Base-by-base conservation (phyloP, 768 basidiomycete genomes). In the Tubosaeta sp. region DNA sequence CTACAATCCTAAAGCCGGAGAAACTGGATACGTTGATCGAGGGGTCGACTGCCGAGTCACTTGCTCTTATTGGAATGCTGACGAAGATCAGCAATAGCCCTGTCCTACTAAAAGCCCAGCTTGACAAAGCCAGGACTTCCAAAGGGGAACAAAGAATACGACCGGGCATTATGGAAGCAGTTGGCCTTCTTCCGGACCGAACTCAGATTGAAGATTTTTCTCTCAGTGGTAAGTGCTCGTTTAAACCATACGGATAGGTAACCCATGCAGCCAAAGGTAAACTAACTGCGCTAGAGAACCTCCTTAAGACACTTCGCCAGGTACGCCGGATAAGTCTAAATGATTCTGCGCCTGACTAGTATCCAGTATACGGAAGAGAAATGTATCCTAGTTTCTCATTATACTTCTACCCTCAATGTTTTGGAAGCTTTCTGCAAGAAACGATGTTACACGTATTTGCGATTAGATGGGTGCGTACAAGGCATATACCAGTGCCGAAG, bases 331-430 rank as follows among this genome's bases (percentile, higher is more conserved):
- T 51, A 27, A 11, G 29, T 33, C 5, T 33, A n/a, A n/a, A 22
- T 49, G 17, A 26, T 37, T 32, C 25, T 42, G 26, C 47, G 42
- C 34, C 48, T 56, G 38, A 60, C 8, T 17, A 19, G 41, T 13
- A 26, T 52, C 47, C 45, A 91, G 85, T 72, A 75, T 33, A 93
- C 91, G 0, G 84, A 88, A 37, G 95, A 99, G 72, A 99, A 99
- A 79, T 88, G 92, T 60, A 88, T 97, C 32, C 71, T 99, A 38
- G 91, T 95, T 32, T 97, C 94, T n/a, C 95, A 98, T 65, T 99
- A 89, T 63, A 98, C 95, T 0, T 86, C 88, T 5, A 97, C 95
- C 2, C 82, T 99, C 48, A 90, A 97, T 63, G 82, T 99, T 51
- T 74, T 99, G 29, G 92, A 97, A 72, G 82, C 82, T 4, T 88